Evolutionary conservation across 2,329 filamentous ascomycete species (phyloP).

Genomic region (Apiospora marii): DNA sequence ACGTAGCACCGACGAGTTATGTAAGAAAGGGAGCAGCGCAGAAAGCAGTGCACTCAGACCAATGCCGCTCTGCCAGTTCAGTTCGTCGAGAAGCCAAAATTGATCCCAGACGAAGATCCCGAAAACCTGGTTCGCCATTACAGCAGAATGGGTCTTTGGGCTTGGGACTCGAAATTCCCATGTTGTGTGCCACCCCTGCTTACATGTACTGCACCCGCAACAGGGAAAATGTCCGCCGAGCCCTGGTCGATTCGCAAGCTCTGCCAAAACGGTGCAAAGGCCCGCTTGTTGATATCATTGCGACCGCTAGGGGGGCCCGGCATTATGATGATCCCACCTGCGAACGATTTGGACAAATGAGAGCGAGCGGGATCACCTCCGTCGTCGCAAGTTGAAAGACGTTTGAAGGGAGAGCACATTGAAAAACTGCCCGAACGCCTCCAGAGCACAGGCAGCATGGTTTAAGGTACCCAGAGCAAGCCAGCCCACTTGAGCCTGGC

Average conservation of each 20-base stretch:
- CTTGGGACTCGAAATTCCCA: slow-evolving; percentile 17
- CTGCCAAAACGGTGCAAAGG: slow-evolving; percentile 25
- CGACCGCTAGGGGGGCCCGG: slow-evolving; percentile 7
- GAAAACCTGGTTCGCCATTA: slow-evolving; percentile 32
- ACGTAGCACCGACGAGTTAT: neutral
- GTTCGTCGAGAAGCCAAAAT: slow-evolving; percentile 22
- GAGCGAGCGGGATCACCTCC: neutral
- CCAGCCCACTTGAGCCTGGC: neutral
- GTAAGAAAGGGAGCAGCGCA: neutral
- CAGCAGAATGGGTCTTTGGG: slow-evolving; percentile 1
- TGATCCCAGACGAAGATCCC: slow-evolving; percentile 36
- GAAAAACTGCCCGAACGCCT: slow-evolving; percentile 7
- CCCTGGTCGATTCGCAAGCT: slow-evolving; percentile 27
- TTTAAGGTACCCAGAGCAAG: neutral
- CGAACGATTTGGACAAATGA: neutral
- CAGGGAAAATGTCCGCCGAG: slow-evolving; percentile 2
- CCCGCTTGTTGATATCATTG: slow-evolving; percentile 22
- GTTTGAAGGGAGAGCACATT: neutral
- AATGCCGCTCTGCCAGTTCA: slow-evolving; percentile 17
- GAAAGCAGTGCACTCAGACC: neutral
- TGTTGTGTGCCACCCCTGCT: slow-evolving; percentile 8
- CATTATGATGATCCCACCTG: slow-evolving; percentile 15
- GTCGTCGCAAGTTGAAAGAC: neutral
- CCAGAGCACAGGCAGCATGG: neutral
- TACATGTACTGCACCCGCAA: neutral